Evolutionary conservation across 768 basidiomycete genomes (phyloP), one percentile per base, ranked within the genome.

Genomic region (Suillus lakei): DNA sequence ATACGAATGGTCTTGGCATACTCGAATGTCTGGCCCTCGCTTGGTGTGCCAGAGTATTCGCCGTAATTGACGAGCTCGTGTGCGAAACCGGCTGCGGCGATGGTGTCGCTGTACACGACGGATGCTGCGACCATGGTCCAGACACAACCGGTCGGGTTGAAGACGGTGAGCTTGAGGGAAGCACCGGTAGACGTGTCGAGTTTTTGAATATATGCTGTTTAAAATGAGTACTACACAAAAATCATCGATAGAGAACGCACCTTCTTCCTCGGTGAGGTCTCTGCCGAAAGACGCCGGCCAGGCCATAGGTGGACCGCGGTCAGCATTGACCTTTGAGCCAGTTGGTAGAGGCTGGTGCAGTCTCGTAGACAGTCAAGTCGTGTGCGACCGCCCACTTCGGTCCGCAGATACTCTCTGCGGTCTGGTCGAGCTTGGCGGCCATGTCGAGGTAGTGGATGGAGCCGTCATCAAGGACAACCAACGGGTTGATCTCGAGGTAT

Each of bases 361-460:
- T 71, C 70, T 91, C 90, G 74, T 92, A 89, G 32, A 95, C 83
- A 39, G 89, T 85, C 64, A 92, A 78, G 78, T 99, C 98, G 72
- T 97, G 91, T 55, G 97, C 97, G 71, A 99, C 90, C 41, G 97
- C 95, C 98, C 97, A 99, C 82, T 98, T 99, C 72, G 95, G 95
- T 26, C 98, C 97, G 74, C 95, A 97, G 74, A 99, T 93, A 75
- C 90, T 96, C 81, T 99, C 97, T 51, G 98, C 98, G 9, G 98
- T 99, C 82, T 99, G 98, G 77, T 99, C 98, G 69, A 99, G 91
- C 84, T 99, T 99, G 72, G 97, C 98, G 48, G 98, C 98, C 97
- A 99, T 99, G 78, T 99, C 97, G 68, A 99, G 91, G 83, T 96
- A 98, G 81, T 92, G 91, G 73, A 99, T 95, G 68, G 87, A 88